Base-by-base conservation (phyloP, 306 rosid species). In the Corylus americana region DNA sequence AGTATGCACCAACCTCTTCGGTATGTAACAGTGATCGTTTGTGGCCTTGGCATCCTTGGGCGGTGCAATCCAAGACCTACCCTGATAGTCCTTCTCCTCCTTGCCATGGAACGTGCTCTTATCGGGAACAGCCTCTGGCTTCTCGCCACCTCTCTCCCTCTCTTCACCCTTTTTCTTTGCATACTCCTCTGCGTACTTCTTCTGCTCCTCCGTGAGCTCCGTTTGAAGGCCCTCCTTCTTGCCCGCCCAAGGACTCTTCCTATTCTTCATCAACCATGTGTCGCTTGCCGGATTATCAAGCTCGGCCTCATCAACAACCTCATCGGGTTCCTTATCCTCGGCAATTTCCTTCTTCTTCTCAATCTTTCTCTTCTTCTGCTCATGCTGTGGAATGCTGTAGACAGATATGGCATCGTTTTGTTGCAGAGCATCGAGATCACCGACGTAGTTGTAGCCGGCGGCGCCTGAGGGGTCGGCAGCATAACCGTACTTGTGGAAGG, bases 121-220 rank as follows among this genome's bases (percentile, higher is more conserved):
- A 57, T 96, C 99, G 7, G 80, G 80, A 31, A 87, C 90, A 79
- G 16, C 81, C 88, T 93, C 99, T 8, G 55, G 90, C 74, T 96
- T 96, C 0, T 96, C 99, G 9, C 90, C 94, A 16, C 88, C 95
- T 13, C 91, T 89, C 71, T 81, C 87, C 76, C 82, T 86, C 81
- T 93, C 99, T 77, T 93, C 99, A 0, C 94, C 98, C 84, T 96
- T 96, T 94, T 96, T 96, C 97, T 91, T 93, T 0, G 96, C 97
- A 71, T 96, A 87, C 76, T 93, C 98, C 45, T 93, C 98, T 0
- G 98, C 98, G 5, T 91, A 96, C 78, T 96, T 93, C 89, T 83
- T 93, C 85, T 96, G 99, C 81, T 96, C 98, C 79, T 96, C 97
- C 0, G 94, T 91, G 1, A 93, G 85, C 83, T 96, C 98, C 1